These are phyloP conservation scores for Penicillium odoratum DNA, from an alignment of 495 filamentous ascomycete genomes.

Conservation along the genomic window DNA sequence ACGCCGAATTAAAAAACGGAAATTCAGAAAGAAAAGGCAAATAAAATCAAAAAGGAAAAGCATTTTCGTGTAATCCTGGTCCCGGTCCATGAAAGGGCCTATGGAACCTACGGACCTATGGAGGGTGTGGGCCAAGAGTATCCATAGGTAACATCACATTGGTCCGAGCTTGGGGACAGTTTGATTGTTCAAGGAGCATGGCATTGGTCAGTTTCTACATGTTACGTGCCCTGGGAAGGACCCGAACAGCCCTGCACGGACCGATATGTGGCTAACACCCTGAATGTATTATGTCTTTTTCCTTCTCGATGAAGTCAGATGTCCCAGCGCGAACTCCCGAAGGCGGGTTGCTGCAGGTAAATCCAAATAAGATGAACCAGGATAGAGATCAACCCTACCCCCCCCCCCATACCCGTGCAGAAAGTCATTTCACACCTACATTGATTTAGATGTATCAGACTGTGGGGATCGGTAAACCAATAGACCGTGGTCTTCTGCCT, in stretches of 20 bases:
- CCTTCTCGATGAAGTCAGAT: slow-evolving; percentile 37
- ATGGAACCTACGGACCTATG: neutral
- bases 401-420: neutral
- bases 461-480: slow-evolving; percentile 35
- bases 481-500: slow-evolving; percentile 13
- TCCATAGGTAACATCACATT: slow-evolving; percentile 32
- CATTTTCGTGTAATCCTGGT: slow-evolving; percentile 14
- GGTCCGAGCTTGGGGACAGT: slow-evolving; percentile 23
- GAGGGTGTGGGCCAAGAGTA: neutral
- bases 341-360: slow-evolving; percentile 42
- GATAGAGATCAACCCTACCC: slow-evolving; percentile 31
- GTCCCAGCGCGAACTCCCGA: slow-evolving; percentile 41
- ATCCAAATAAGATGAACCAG: slow-evolving; percentile 44
- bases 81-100: slow-evolving; percentile 9
- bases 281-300: slow-evolving; percentile 28
- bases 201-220: slow-evolving; percentile 35
- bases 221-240: slow-evolving; percentile 33
- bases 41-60: neutral
- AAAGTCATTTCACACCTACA: slow-evolving; percentile 32
- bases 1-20: neutral
- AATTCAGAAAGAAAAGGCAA: neutral
- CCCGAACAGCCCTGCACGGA: slow-evolving; percentile 31
- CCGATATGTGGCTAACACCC: slow-evolving; percentile 15
- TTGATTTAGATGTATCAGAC: slow-evolving; percentile 34
- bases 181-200: slow-evolving; percentile 34